Base-by-base conservation (phyloP, 768 basidiomycete genomes). In the Suillus cothurnatus region DNA sequence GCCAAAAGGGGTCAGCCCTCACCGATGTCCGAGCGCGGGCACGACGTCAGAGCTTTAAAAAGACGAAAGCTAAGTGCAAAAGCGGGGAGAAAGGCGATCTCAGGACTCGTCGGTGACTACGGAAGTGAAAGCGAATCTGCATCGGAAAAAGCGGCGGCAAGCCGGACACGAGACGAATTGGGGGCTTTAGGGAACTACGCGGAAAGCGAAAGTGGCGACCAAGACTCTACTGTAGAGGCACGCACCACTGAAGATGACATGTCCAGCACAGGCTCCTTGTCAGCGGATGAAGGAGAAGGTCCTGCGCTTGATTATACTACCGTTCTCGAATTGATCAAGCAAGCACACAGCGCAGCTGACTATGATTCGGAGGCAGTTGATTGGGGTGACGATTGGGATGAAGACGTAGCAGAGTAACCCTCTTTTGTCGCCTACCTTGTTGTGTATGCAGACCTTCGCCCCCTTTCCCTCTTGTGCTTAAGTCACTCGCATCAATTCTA, bases 31-130 rank as follows among this genome's bases (percentile, higher is more conserved):
- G 60, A 66, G 47, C 66, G 66, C 23, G 67, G 61, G 34, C 69
- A 47, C 6, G 50, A 77, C 43, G 76, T 74, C 66, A 78, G 76
- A 61, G 72, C 71, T 47, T 67, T 71, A 61, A 93, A 93, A 74
- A 80, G 87, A 61, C 79, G 85, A 71, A 89, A 83, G 72, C 67
- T 92, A 50, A 81, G 84, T 65, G 72, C 72, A 62, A 80, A 79
- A 60, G 84, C 80, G 32, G 87, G 86, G 26, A 84, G 82, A 71
- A 80, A 81, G 65, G 82, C 85, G 12, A 87, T 93, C 28, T 78
- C 73, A 3, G 87, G 80, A n/a, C 71, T 90, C 61, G 66, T 91
- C 19, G 85, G 82, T 12, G 88, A 79, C 1, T 92, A 91, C 71
- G 86, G 84, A 26, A 91, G 87, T 55, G 82, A 79, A 66, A 72